phyloP scores from a whole-genome alignment of 2,329 filamentous ascomycete species.

The Calonectria pauciramosa region DNA sequence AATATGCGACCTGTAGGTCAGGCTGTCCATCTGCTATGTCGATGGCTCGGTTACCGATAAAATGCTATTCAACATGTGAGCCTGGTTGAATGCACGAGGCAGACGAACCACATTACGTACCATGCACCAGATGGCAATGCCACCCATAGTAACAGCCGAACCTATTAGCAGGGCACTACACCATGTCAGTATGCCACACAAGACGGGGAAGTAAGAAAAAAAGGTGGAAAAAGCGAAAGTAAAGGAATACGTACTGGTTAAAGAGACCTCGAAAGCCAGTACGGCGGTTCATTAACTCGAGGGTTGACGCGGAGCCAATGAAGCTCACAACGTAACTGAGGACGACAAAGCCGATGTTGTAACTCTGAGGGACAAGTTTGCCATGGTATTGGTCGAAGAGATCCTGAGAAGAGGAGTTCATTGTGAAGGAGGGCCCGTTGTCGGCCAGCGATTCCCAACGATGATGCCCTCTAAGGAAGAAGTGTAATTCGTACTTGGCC shows the following conservation, averaged over 20 bases:
- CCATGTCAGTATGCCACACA: conserved; percentile 5
- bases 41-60: conserved; percentile 86
- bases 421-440: conserved; percentile 24
- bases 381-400: conserved; percentile 59
- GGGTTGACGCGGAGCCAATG: conserved; percentile 81
- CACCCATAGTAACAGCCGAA: conserved; percentile 79
- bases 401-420: conserved; percentile 43
- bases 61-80: conserved; percentile 33
- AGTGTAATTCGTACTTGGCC: conserved; percentile 13
- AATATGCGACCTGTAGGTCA: conserved; percentile 81
- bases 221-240: neutral
- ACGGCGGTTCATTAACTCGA: conserved; percentile 85
- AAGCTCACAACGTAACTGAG: conserved; percentile 83
- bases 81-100: conserved; percentile 11
- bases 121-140: conserved; percentile 82
- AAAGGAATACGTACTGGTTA: conserved; percentile 70
- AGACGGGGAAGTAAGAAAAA: neutral
- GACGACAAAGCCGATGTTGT: conserved; percentile 73
- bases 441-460: conserved; percentile 27
- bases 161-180: conserved; percentile 72
- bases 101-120: conserved; percentile 49
- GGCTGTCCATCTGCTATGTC: conserved; percentile 73
- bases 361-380: conserved; percentile 62
- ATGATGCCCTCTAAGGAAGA: conserved; percentile 27
- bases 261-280: conserved; percentile 77